Evolutionary conservation across 768 basidiomycete species (phyloP).

Genomic region (Lyophyllum semitale): DNA sequence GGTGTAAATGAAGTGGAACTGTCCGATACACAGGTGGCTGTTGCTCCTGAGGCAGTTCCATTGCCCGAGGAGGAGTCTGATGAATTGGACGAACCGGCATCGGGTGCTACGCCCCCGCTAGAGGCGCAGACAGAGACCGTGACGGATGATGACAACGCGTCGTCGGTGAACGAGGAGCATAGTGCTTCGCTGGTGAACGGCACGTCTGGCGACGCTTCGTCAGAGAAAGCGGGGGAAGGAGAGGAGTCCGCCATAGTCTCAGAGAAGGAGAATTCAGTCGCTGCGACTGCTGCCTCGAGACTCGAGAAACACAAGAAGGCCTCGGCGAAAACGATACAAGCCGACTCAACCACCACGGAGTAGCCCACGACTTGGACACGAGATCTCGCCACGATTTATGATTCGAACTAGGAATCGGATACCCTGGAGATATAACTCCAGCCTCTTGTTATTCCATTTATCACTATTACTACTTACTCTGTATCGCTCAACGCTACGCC

Average conservation of each 20-base stretch:
- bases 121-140: constrained; percentile 9
- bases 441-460: constrained; percentile 9
- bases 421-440: constrained; percentile 10
- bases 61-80: constrained; percentile 39
- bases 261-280: constrained; percentile 5
- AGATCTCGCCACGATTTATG: constrained; percentile 8
- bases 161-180: constrained; percentile 9
- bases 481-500: constrained; percentile 14
- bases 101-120: constrained; percentile 23
- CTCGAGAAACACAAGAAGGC: background rate
- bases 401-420: constrained; percentile 6
- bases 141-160: constrained; percentile 10
- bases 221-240: background rate
- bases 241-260: background rate
- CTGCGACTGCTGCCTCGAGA: background rate
- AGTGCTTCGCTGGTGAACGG: background rate
- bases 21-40: constrained; percentile 36
- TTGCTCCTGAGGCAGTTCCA: constrained; percentile 37
- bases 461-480: constrained; percentile 2
- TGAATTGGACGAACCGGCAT: constrained; percentile 36
- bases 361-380: constrained; percentile 9
- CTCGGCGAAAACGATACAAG: constrained; percentile 2
- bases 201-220: background rate
- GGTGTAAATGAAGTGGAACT: constrained; percentile 73
- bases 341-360: background rate